Evolutionary conservation across 1,139 yeast species (phyloP).

Genomic region (Geotrichum phurueaensis): DNA sequence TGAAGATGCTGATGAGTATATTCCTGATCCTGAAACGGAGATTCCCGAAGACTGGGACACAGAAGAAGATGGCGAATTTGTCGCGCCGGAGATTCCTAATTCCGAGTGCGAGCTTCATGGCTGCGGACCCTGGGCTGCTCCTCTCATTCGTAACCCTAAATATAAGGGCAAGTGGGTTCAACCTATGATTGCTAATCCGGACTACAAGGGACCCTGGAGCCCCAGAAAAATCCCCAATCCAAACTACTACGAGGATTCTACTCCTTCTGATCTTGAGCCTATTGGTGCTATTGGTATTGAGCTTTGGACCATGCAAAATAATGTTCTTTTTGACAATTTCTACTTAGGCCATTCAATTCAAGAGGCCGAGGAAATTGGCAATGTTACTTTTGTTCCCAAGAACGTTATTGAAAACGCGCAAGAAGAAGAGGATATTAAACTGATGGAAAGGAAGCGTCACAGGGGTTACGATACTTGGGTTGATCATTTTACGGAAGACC

Average conservation of each 20-base stretch:
- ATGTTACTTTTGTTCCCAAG: conserved; percentile 64
- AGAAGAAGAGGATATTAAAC: conserved; percentile 35
- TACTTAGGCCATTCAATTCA: conserved; percentile 74
- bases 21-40: conserved; percentile 59
- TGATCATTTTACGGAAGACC: conserved; percentile 35
- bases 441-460: conserved; percentile 26
- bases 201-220: conserved; percentile 73
- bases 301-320: conserved; percentile 78
- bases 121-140: conserved; percentile 72
- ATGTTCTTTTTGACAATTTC: conserved; percentile 72
- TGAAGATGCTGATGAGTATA: conserved; percentile 51
- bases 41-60: conserved; percentile 81
- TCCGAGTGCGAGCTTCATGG: conserved; percentile 68
- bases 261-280: conserved; percentile 57
- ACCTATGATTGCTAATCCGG: conserved; percentile 64
- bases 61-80: conserved; percentile 81
- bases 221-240: conserved; percentile 68
- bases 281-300: conserved; percentile 86
- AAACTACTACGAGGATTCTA: conserved; percentile 51
- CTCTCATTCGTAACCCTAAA: conserved; percentile 57
- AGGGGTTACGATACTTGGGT: conserved; percentile 21
- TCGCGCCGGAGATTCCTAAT: conserved; percentile 60
- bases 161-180: conserved; percentile 76
- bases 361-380: conserved; percentile 82
- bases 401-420: conserved; percentile 46